Base-by-base conservation (phyloP, 345 rosid genomes). In the Eucalyptus tenuipes region DNA sequence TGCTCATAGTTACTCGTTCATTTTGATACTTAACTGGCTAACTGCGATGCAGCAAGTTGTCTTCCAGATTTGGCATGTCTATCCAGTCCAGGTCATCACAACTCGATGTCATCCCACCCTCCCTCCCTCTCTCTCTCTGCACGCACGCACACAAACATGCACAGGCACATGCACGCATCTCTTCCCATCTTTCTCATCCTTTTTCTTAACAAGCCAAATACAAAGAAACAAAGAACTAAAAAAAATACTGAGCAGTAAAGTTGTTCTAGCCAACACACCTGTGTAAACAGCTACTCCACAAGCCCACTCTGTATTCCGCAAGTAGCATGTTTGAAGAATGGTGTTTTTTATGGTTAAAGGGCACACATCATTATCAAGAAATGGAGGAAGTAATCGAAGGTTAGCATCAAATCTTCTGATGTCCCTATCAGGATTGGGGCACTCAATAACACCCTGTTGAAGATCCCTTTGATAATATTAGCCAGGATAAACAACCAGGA, bases 231-330 rank as follows among this genome's bases (percentile, higher is more conserved):
- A 53, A 50, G 64, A 37, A 86, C 53, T 33, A 53, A 53, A 86
- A 86, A 31, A 85, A 53, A 86, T 37, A 20, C 47, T 22, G 49
- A 52, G 64, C 27, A 18, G 48, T 25, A 53, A 29, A 75, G 82
- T 10, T 49, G 10, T 44, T 29, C 11, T 71, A 79, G 85, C 48
- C 31, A 50, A 50, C 52, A 18, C 86, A 79, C 99, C 99, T 89
- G 99, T 97, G 87, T 98, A 97, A 87, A 97, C 93, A 92, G 99
- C 98, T 88, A 96, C 99, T 91, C 99, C 99, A 94, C 99, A 98
- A 86, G 96, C 99, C 99, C 99, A 97, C 89, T 98, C 99, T 31
- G 99, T 97, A 92, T 98, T 98, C 87, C 99, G 92, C 92, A 98
- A 93, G 94, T 96, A 98, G 93, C 99, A 98, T 75, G 99, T 95